These are phyloP conservation scores for Monosporozyma servazzii DNA, from an alignment of 805 yeast genomes.

Conservation along the genomic window DNA sequence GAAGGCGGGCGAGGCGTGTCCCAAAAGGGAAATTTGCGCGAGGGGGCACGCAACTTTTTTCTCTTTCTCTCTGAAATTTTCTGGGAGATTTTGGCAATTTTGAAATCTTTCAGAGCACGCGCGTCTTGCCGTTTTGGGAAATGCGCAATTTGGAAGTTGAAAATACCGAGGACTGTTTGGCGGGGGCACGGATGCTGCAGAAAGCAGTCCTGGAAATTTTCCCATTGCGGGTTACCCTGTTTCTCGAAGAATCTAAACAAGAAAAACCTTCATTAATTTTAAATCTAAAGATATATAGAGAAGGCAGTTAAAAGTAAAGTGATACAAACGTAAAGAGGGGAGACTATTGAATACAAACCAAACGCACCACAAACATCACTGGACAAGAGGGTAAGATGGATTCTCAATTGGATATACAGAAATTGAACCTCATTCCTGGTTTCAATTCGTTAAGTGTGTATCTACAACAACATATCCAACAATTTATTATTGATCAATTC, in stretches of 20 bases:
- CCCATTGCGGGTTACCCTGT: not conserved
- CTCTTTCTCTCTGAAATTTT: too few species aligned
- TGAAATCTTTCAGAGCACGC: not conserved
- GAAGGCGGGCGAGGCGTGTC: not conserved
- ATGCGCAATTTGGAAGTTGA: not conserved
- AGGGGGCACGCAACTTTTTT: not conserved
- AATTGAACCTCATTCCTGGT: not conserved
- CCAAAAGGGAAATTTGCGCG: not conserved
- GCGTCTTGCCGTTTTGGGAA: too few species aligned
- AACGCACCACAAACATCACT: too few species aligned
- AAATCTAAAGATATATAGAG: too few species aligned
- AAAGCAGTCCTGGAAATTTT: not conserved
- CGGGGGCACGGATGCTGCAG: not conserved
- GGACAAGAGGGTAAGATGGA: not conserved
- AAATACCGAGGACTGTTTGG: not conserved
- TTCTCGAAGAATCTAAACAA: not conserved
- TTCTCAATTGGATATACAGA: not conserved
- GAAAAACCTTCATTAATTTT: too few species aligned
- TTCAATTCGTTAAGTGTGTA: not conserved
- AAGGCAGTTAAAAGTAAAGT: too few species aligned
- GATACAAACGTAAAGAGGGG: too few species aligned
- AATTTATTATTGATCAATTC: not conserved
- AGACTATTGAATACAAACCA: too few species aligned
- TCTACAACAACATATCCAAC: not conserved
- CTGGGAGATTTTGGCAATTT: not conserved